Percentiles rank a stretch among this genome's conserved stretches.
phyloP scores from a whole-genome alignment of 1,284 basidiomycete species.

The Cryptococcus hybrid region DNA sequence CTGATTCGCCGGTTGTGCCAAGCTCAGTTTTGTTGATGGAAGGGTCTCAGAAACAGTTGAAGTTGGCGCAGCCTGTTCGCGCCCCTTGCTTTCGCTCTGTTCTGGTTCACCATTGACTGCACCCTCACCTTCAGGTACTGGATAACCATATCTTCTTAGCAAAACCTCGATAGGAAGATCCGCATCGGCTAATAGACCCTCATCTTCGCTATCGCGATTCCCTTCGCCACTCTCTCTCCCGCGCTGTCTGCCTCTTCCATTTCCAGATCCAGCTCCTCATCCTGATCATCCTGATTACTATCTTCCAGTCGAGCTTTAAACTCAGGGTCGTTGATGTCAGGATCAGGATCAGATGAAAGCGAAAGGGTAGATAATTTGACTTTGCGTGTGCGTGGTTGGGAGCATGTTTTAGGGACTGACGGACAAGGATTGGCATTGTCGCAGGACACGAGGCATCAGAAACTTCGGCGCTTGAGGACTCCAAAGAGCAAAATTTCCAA shows the following conservation, averaged over 20 bases:
- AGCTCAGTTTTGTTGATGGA: not conserved
- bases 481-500: no score
- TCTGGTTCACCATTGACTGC: not conserved
- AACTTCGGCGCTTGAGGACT: no score
- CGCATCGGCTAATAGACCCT: constrained; percentile 55
- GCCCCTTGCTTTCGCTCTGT: not conserved
- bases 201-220: constrained; percentile 51
- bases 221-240: not conserved
- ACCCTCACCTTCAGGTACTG: constrained; percentile 14
- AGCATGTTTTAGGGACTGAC: no score
- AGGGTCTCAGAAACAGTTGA: not conserved
- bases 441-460: no score
- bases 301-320: constrained; percentile 21
- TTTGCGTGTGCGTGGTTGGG: no score
- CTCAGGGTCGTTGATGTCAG: constrained; percentile 48
- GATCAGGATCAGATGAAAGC: constrained; percentile 25
- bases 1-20: not conserved
- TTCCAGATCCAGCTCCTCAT: constrained; percentile 46
- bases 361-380: constrained; percentile 4
- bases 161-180: constrained; percentile 58
- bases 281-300: constrained; percentile 37
- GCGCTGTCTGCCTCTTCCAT: constrained; percentile 40
- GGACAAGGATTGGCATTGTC: no score
- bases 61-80: not conserved
- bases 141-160: constrained; percentile 54